These are phyloP conservation scores for Adansonia gregorii DNA, from an alignment of 441 rosid species.

Conservation along the genomic window DNA sequence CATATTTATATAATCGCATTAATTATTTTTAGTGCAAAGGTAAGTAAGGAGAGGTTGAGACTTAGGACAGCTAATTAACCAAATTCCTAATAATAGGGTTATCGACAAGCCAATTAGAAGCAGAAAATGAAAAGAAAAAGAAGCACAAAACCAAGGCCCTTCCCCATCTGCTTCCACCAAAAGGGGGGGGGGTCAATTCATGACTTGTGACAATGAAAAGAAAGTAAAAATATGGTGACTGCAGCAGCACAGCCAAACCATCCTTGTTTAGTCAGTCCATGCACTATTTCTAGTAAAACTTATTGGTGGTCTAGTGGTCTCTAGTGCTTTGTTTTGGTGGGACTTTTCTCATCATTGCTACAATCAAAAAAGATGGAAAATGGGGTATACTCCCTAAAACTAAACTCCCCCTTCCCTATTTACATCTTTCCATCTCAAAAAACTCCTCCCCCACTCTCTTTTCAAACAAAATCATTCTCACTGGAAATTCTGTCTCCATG, in stretches of 20 bases:
- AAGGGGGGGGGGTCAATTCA: constrained; percentile 14
- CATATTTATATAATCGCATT: no score
- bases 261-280: constrained; percentile 26
- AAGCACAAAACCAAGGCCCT: constrained; percentile 25
- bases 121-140: constrained; percentile 35
- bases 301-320: constrained; percentile 15
- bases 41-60: not conserved
- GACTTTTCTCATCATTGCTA: constrained; percentile 61
- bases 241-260: constrained; percentile 25
- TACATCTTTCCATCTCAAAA: constrained; percentile 37
- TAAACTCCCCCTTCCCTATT: not conserved
- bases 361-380: constrained; percentile 50
- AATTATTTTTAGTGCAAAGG: not conserved
- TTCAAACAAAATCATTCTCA: constrained; percentile 69
- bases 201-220: constrained; percentile 34
- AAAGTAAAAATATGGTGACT: constrained; percentile 31
- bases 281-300: constrained; percentile 42
- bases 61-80: not conserved
- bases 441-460: constrained; percentile 39
- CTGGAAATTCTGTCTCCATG: constrained; percentile 73
- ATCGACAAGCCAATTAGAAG: constrained; percentile 31
- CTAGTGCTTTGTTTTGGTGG: constrained; percentile 43
- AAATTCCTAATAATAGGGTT: constrained; percentile 16
- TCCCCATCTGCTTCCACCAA: constrained; percentile 36
- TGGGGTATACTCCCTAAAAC: constrained; percentile 24